Percentiles rank a stretch among this genome's conserved stretches.
Conservation (phyloP, 345 rosid species). For the Brassica cretica region DNA sequence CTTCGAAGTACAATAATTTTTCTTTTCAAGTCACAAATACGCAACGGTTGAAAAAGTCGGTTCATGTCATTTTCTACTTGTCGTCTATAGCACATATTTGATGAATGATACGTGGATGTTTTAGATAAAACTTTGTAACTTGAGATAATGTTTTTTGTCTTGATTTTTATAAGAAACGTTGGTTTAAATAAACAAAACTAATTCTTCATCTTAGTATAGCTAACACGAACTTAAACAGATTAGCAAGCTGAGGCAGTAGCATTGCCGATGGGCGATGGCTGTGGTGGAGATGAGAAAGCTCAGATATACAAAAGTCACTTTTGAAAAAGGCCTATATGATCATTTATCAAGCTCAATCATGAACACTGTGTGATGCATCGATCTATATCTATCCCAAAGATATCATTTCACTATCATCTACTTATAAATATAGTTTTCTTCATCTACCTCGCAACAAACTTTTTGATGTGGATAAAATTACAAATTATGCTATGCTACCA, state of each 20-base stretch:
- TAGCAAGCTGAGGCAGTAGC: background rate
- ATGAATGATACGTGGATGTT: background rate
- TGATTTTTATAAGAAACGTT: background rate
- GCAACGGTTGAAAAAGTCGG: slow-evolving; percentile 30
- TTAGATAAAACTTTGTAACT: background rate
- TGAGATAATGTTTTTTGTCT: background rate
- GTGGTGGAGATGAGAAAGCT: background rate
- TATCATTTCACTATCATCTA: background rate
- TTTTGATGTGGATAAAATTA: background rate
- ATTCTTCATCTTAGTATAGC: background rate
- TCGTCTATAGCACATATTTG: background rate
- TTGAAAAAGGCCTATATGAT: background rate
- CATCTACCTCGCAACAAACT: background rate
- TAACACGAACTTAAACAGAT: background rate
- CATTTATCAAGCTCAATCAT: background rate
- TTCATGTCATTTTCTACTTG: slow-evolving; percentile 37
- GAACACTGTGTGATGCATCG: background rate
- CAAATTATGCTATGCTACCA: background rate
- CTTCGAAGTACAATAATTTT: background rate
- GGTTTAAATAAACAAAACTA: background rate
- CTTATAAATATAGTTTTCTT: no score
- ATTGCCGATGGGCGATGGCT: background rate
- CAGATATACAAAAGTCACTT: background rate
- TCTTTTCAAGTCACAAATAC: slow-evolving; percentile 17
- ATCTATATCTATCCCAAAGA: no score